Evolutionary conservation across 2,329 filamentous ascomycete genomes (phyloP).

Genomic region (Xylariaceae sp.): DNA sequence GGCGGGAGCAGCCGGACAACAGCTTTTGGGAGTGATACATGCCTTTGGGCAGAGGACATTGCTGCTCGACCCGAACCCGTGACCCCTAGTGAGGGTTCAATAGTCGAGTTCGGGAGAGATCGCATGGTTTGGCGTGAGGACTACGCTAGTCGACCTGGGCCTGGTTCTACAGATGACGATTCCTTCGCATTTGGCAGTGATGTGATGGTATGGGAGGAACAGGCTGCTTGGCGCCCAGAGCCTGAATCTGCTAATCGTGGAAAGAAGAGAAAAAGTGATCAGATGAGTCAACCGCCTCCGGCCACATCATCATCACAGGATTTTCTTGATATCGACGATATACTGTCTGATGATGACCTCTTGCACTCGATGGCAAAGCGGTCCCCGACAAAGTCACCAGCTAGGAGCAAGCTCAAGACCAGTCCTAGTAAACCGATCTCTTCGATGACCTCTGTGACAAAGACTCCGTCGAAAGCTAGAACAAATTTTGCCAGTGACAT

Average conservation of each 20-base stretch:
- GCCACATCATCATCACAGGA: constrained; percentile 34
- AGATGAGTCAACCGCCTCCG: constrained; percentile 36
- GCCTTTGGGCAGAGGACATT: constrained; percentile 31
- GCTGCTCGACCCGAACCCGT: constrained; percentile 29
- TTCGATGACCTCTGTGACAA: constrained; percentile 8
- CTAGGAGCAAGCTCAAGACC: constrained; percentile 27
- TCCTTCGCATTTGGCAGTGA: constrained; percentile 28
- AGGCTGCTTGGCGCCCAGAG: constrained; percentile 37
- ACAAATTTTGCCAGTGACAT: constrained; percentile 9
- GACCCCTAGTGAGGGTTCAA: constrained; percentile 23
- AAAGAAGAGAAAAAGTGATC: constrained; percentile 50
- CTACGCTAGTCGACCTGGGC: constrained; percentile 37
- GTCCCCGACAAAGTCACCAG: constrained; percentile 36
- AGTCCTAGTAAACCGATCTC: constrained; percentile 19
- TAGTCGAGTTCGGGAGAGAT: constrained; percentile 26
- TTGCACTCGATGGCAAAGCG: constrained; percentile 32
- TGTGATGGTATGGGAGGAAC: constrained; percentile 40
- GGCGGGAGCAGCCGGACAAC: constrained; percentile 26
- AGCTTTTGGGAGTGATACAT: constrained; percentile 24
- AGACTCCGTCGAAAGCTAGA: constrained; percentile 13
- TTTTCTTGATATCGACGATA: constrained; percentile 51
- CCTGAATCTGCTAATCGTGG: constrained; percentile 35
- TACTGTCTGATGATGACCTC: constrained; percentile 31
- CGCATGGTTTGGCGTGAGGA: constrained; percentile 42
- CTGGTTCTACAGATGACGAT: constrained; percentile 29